Base-by-base conservation (phyloP, 176 grass and related monocot species). In the Secale cereale region DNA sequence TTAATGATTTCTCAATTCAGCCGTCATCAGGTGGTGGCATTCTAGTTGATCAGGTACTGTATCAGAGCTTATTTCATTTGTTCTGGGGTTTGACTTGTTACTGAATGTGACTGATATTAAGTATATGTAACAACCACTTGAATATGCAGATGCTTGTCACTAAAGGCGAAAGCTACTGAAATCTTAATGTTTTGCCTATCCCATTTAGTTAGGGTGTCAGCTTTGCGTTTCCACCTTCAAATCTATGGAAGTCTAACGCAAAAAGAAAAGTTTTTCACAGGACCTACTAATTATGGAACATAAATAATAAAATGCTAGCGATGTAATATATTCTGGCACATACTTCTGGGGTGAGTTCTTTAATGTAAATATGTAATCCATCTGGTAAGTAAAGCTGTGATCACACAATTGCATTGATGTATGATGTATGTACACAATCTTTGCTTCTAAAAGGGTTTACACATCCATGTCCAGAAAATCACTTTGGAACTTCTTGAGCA, bases 21-120 rank as follows among this genome's bases (percentile, higher is more conserved):
- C 85, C 89, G 68, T 88, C 56, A 36, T 90, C 91, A 62, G 81
- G 65, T 33, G 68, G 80, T 86, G 93, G 89, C 22, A 80, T 98
- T 84, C 83, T 95, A 70, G 84, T 93, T 70, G 89, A 93, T 92
- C 83, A 98, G 96, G 96, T 95, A 96, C 29, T 80, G 48, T 84
- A 50, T 74, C 48, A 41, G 74, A 77, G 79, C 37, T 66, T 22
- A 40, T 77, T 81, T 78, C n/a, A 41, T 85, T 25, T 77, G 27
- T 77, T 85, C 30, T 62, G 16, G 4, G 7, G 22, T 17, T 82
- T 69, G 43, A 74, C 28, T 41, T 41, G 8, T 67, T 69, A 69
- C 6, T 22, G 33, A 74, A 66, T 7, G 52, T 81, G 62, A 76
- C 74, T 81, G 20, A 22, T 43, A 14, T 30, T 70, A 39, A 57